phyloP scores from a whole-genome alignment of 1,139 yeast genomes.

The Petasospora rhodanensis region DNA sequence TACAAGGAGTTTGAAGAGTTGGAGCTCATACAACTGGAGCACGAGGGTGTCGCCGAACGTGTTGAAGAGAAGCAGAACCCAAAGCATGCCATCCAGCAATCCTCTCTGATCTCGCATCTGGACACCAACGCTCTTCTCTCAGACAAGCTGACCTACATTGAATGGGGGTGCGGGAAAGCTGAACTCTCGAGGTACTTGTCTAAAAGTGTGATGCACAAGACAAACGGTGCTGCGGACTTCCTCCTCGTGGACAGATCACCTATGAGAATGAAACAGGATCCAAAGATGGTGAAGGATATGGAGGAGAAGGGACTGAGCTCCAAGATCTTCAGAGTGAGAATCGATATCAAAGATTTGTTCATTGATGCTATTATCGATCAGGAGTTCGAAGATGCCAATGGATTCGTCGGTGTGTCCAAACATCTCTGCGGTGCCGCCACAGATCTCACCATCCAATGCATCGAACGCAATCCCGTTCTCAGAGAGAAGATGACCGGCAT shows the following conservation, averaged over 20 bases:
- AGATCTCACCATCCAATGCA: slow-evolving; percentile 70
- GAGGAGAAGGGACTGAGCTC: slow-evolving; percentile 19
- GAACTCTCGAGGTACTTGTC: slow-evolving; percentile 73
- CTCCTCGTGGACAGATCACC: slow-evolving; percentile 74
- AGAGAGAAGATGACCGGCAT: slow-evolving; percentile 43
- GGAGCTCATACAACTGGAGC: slow-evolving; percentile 23
- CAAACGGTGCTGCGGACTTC: slow-evolving; percentile 34
- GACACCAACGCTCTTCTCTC: slow-evolving; percentile 39
- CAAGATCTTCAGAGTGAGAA: slow-evolving; percentile 42
- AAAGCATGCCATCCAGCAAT: slow-evolving; percentile 81
- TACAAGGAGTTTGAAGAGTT: slow-evolving; percentile 24
- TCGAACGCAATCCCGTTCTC: slow-evolving; percentile 39
- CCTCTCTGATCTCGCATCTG: slow-evolving; percentile 73
- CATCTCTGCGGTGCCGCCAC: slow-evolving; percentile 95
- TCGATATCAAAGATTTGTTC: slow-evolving; percentile 75
- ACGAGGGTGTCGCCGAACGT: slow-evolving; percentile 25
- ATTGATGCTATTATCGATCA: slow-evolving; percentile 43
- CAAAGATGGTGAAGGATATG: slow-evolving; percentile 56
- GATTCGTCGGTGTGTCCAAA: slow-evolving; percentile 66
- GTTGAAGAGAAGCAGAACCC: slow-evolving; percentile 42
- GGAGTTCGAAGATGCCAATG: slow-evolving; percentile 21
- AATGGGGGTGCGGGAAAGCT: slow-evolving; percentile 90
- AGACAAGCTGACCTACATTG: slow-evolving; percentile 45
- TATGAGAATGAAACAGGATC: slow-evolving; percentile 74
- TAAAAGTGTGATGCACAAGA: slow-evolving; percentile 36